Conservation (phyloP, 73 alveolate genomes). For the Tetrahymena elliotti region DNA sequence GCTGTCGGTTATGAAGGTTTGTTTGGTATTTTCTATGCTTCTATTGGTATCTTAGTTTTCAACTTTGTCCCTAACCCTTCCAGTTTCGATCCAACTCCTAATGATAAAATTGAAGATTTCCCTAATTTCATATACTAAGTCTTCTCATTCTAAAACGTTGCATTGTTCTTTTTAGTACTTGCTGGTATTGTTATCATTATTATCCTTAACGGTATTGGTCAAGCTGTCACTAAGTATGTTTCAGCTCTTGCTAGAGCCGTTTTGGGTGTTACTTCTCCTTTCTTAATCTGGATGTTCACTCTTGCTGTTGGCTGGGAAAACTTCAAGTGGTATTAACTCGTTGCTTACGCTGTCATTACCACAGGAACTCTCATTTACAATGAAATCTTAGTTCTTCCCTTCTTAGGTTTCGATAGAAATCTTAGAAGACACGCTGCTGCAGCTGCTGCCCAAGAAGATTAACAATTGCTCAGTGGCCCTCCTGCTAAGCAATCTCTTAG, state of each 20-base stretch:
- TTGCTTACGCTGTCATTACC: slow-evolving; percentile 72
- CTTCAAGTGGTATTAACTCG: slow-evolving; percentile 68
- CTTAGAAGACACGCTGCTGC: not conserved
- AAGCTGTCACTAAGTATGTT: slow-evolving; percentile 74
- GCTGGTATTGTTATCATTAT: slow-evolving; percentile 51
- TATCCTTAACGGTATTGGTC: slow-evolving; percentile 68
- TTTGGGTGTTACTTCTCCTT: slow-evolving; percentile 68
- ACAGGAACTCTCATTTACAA: slow-evolving; percentile 83
- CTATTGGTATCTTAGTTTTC: slow-evolving; percentile 57
- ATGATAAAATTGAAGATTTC: slow-evolving; percentile 11
- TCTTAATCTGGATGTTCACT: slow-evolving; percentile 76
- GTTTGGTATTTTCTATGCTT: slow-evolving; percentile 60
- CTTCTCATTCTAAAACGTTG: slow-evolving; percentile 41
- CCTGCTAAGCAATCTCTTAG: not conserved
- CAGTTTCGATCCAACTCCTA: not conserved
- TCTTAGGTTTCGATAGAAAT: not conserved
- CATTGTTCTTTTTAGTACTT: slow-evolving; percentile 21
- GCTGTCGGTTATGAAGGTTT: slow-evolving; percentile 93
- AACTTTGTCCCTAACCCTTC: slow-evolving; percentile 56
- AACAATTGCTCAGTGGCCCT: not conserved
- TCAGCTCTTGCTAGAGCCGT: slow-evolving; percentile 78
- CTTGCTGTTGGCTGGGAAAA: slow-evolving; percentile 69
- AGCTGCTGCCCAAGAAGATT: not conserved
- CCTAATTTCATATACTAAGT: slow-evolving; percentile 56
- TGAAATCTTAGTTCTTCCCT: slow-evolving; percentile 34